These are phyloP conservation scores for Linum usitatissimum DNA, from an alignment of 345 rosid species.

Conservation along the genomic window DNA sequence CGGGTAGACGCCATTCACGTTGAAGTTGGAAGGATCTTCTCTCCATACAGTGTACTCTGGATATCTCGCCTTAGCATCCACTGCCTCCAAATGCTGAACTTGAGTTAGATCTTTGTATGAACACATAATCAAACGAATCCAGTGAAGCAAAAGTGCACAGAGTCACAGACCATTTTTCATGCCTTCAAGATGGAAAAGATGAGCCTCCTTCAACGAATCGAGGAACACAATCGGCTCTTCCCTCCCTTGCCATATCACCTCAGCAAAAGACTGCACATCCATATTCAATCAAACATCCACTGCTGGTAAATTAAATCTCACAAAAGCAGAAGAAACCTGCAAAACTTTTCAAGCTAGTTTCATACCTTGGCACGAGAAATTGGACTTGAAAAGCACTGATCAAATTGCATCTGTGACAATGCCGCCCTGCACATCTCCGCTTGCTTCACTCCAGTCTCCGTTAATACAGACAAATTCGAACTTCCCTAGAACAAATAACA, in stretches of 20 bases:
- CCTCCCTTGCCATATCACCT: slow-evolving; percentile 49
- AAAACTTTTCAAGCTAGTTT: background rate
- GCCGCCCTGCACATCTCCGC: slow-evolving; percentile 47
- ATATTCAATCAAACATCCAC: slow-evolving; percentile 3
- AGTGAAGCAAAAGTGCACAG: background rate
- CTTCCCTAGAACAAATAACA: slow-evolving; percentile 34
- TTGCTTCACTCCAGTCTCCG: slow-evolving; percentile 52
- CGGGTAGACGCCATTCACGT: slow-evolving; percentile 52
- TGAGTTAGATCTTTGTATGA: slow-evolving; percentile 21
- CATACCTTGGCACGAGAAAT: slow-evolving; percentile 59
- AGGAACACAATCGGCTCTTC: slow-evolving; percentile 48
- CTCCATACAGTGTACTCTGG: slow-evolving; percentile 51
- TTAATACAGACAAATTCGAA: slow-evolving; percentile 45
- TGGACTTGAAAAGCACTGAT: slow-evolving; percentile 51
- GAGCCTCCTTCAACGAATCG: slow-evolving; percentile 54
- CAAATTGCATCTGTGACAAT: slow-evolving; percentile 31
- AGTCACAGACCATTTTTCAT: slow-evolving; percentile 62
- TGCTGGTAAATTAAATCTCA: background rate
- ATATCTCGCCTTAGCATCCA: slow-evolving; percentile 44
- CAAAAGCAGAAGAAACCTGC: background rate
- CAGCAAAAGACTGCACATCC: slow-evolving; percentile 40
- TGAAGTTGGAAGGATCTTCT: slow-evolving; percentile 48
- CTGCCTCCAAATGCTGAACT: slow-evolving; percentile 62
- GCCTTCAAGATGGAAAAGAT: slow-evolving; percentile 55
- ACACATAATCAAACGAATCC: background rate